Evolutionary conservation across 345 rosid species (phyloP), one percentile per base, ranked within the genome.

Genomic region (Populus simonii): DNA sequence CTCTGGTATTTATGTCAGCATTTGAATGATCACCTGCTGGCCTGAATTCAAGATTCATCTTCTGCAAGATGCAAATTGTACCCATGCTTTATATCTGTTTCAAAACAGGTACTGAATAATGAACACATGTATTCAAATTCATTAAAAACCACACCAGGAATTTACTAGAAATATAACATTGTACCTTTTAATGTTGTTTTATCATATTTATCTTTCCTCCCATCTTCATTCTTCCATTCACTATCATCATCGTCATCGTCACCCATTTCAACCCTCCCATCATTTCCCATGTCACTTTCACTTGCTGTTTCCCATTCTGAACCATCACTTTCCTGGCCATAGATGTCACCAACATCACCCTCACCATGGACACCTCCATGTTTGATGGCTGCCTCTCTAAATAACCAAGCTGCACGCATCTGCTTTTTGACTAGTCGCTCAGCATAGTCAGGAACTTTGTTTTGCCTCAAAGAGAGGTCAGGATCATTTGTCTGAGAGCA

Each of bases 221-320:
- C 92, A 82, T 86, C 89, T 22, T 87, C 91, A 12, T 77, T 84
- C 84, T 84, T 90, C 84, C 93, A 90, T 57, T 89, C 96, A 1
- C 84, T 85, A 83, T 90, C 92, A 16, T 90, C 92, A 11, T 90
- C 92, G 1, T 89, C 93, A 3, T 90, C 97, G 49, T 89, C 90
- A 13, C 89, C 92, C 89, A 91, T 87, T 77, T 86, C 89, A 80
- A 86, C 94, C 79, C 93, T 85, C 68, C 92, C 95, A 51, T 92
- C 98, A 78, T 92, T 88, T 82, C 94, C 99, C 47, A 91, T 90
- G 76, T 96, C 98, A 35, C 98, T 96, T 85, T 91, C 99, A 39
- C 98, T 96, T 0, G 93, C 99, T 27, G 98, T 96, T 79, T 96
- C 98, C 99, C 99, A 96, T 61, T 94, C 99, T 1, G 99, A 96